Conservation (phyloP, 352 stramenopile species). For the Phytophthora europaea region DNA sequence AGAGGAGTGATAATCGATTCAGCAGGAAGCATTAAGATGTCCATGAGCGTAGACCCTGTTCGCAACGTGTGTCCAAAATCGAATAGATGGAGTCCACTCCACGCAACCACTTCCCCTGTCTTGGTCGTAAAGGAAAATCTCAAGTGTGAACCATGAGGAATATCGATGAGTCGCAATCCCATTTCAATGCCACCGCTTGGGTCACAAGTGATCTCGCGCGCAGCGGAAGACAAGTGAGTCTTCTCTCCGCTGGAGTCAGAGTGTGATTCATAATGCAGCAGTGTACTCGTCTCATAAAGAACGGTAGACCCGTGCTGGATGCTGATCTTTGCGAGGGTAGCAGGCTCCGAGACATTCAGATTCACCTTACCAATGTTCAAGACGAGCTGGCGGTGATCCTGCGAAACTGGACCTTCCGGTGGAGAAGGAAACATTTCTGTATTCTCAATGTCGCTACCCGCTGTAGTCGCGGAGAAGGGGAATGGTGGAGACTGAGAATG, state of each 20-base stretch:
- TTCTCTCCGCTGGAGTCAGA: constrained; percentile 22
- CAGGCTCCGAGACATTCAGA: constrained; percentile 20
- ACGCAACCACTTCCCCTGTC: constrained; percentile 47
- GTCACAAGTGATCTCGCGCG: constrained; percentile 36
- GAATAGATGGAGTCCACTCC: constrained; percentile 82
- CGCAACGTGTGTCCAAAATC: constrained; percentile 84
- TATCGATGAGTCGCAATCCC: constrained; percentile 63
- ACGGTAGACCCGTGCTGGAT: constrained; percentile 45
- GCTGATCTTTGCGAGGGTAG: constrained; percentile 36
- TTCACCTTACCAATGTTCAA: constrained; percentile 36
- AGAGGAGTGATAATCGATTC: constrained; percentile 59
- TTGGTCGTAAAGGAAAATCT: constrained; percentile 69
- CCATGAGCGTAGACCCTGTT: constrained; percentile 54
- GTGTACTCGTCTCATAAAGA: constrained; percentile 38
- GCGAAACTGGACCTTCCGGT: constrained; percentile 36
- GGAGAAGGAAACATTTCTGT: constrained; percentile 44
- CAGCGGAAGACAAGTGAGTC: constrained; percentile 10
- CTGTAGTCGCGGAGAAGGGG: constrained; percentile 8
- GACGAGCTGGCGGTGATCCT: constrained; percentile 37
- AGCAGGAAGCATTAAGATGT: constrained; percentile 47
- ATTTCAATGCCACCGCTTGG: constrained; percentile 39
- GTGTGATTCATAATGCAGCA: constrained; percentile 26
- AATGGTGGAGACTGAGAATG: background rate
- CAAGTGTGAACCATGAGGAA: constrained; percentile 83
- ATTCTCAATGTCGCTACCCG: constrained; percentile 6